phyloP scores from a whole-genome alignment of 2,329 filamentous ascomycete genomes.

The Ceratocystis lukuohia region DNA sequence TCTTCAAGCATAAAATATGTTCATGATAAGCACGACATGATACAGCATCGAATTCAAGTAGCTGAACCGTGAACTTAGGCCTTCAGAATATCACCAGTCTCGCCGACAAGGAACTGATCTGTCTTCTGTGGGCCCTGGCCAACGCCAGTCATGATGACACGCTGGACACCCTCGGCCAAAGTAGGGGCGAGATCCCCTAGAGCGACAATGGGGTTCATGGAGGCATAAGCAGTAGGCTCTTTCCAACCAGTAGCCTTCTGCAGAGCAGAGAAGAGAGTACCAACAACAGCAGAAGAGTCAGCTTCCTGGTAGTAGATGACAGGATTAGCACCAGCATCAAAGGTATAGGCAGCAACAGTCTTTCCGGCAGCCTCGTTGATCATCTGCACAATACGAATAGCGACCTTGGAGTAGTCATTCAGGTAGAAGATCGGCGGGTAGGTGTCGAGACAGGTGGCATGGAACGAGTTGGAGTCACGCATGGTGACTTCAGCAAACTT shows the following conservation, averaged over 20 bases:
- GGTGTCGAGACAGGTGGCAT: constrained; percentile 86
- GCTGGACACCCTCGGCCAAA: constrained; percentile 66
- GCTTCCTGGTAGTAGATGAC: constrained; percentile 90
- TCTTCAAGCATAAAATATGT: not conserved
- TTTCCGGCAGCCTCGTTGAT: constrained; percentile 72
- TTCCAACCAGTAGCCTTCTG: constrained; percentile 59
- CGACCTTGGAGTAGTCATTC: constrained; percentile 81
- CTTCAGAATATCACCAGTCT: constrained; percentile 35
- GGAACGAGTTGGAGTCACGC: constrained; percentile 95
- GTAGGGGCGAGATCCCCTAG: constrained; percentile 50
- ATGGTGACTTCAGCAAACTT: constrained; percentile 83
- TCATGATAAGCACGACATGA: not conserved
- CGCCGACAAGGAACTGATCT: constrained; percentile 60
- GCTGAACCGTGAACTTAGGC: not conserved
- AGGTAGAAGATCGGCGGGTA: constrained; percentile 98
- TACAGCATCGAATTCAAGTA: not conserved
- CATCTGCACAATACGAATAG: constrained; percentile 75
- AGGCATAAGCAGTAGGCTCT: constrained; percentile 33
- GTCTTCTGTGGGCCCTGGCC: constrained; percentile 78
- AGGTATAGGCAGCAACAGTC: constrained; percentile 84
- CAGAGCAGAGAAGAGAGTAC: constrained; percentile 59
- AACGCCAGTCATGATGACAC: constrained; percentile 82
- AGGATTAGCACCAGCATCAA: constrained; percentile 92
- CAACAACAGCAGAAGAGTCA: constrained; percentile 58
- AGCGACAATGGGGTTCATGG: constrained; percentile 41